These are phyloP conservation scores for Amaranthus cruentus DNA, from an alignment of 148 eudicot genomes.

Conservation along the genomic window DNA sequence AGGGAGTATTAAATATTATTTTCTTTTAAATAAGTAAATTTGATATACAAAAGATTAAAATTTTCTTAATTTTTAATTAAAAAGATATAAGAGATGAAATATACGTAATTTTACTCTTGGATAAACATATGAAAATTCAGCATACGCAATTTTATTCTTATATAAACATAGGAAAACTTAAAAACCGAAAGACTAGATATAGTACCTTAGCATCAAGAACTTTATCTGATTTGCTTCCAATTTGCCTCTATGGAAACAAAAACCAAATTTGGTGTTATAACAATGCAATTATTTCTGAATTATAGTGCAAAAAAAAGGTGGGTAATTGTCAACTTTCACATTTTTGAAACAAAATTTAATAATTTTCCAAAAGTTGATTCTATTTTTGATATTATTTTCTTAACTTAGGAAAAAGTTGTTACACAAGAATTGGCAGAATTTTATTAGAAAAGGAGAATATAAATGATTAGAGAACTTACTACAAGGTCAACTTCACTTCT, in stretches of 20 bases:
- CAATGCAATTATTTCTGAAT: background rate
- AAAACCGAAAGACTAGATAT: too few species aligned
- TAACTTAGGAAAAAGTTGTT: background rate
- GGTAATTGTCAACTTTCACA: constrained; percentile 6
- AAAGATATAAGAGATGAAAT: too few species aligned
- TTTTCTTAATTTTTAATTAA: too few species aligned
- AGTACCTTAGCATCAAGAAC: constrained; percentile 84
- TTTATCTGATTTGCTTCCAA: constrained; percentile 74
- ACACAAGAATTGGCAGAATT: constrained; percentile 14
- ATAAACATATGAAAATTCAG: too few species aligned
- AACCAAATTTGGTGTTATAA: constrained; percentile 8
- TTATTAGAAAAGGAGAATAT: constrained; percentile 11
- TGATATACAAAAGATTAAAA: too few species aligned
- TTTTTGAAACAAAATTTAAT: background rate
- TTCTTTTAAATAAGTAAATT: too few species aligned
- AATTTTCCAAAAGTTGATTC: too few species aligned
- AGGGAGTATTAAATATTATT: too few species aligned
- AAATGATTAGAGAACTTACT: constrained; percentile 13
- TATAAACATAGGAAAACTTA: too few species aligned
- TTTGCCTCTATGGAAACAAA: constrained; percentile 52
- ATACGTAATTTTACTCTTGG: too few species aligned
- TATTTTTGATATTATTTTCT: background rate
- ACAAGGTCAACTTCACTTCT: constrained; percentile 19
- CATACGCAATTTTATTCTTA: too few species aligned
- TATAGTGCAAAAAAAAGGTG: background rate